These are phyloP conservation scores for Platanus orientalis DNA, from an alignment of 164 flowering plant species.

Conservation along the genomic window DNA sequence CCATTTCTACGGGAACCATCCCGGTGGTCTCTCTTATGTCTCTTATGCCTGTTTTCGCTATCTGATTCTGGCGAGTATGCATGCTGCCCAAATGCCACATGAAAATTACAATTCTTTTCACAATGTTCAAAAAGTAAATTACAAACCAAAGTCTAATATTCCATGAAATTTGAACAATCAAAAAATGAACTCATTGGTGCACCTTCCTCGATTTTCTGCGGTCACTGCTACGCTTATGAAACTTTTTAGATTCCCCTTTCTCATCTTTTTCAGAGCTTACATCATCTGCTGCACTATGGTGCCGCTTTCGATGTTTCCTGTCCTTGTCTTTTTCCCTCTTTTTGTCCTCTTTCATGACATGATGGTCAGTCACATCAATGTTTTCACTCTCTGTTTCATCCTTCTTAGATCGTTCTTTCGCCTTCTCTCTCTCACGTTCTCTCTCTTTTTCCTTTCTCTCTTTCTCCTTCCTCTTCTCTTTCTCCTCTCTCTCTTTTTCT, in stretches of 20 bases:
- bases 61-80: conserved; percentile 80
- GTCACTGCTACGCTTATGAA: conserved; percentile 74
- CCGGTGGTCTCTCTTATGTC: conserved; percentile 76
- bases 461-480: conserved; percentile 36
- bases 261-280: conserved; percentile 68
- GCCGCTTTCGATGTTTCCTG: conserved; percentile 69
- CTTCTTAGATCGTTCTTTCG: conserved; percentile 64
- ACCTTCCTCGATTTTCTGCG: conserved; percentile 93
- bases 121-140: neutral
- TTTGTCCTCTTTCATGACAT: conserved; percentile 66
- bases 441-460: conserved; percentile 61
- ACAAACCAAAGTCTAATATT: neutral
- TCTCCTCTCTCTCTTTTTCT: conserved; percentile 67
- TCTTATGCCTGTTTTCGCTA: conserved; percentile 73
- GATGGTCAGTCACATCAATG: conserved; percentile 43
- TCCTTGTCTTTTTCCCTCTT: conserved; percentile 68
- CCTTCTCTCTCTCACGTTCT: conserved; percentile 69
- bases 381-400: conserved; percentile 69
- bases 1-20: conserved; percentile 70
- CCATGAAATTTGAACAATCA: neutral
- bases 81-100: conserved; percentile 34
- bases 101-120: neutral
- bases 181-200: neutral
- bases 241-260: conserved; percentile 67
- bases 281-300: conserved; percentile 56